These are phyloP conservation scores for Wickerhamiella cacticola DNA, from an alignment of 805 yeast species.

Conservation along the genomic window DNA sequence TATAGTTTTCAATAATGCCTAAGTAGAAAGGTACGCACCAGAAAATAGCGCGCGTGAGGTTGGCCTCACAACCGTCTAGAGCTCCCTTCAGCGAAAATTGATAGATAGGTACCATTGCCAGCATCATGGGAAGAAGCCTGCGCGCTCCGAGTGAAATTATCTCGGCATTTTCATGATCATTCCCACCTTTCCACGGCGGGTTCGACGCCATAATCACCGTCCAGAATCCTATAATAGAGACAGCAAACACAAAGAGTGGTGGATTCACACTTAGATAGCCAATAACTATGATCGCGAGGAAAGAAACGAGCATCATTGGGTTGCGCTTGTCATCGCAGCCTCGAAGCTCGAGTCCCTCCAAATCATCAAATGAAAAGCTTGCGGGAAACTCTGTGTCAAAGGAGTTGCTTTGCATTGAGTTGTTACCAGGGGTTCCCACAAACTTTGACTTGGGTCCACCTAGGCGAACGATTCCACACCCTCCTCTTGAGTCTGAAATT, in stretches of 20 bases:
- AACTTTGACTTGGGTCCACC: constrained; percentile 43
- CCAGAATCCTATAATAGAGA: constrained; percentile 66
- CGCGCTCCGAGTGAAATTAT: constrained; percentile 60
- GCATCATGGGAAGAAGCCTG: constrained; percentile 61
- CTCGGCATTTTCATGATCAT: constrained; percentile 45
- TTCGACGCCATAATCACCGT: constrained; percentile 71
- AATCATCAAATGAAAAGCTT: constrained; percentile 49
- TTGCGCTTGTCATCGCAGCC: constrained; percentile 65
- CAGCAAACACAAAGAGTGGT: constrained; percentile 49
- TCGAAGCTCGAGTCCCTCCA: constrained; percentile 27
- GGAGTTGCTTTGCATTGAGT: constrained; percentile 41
- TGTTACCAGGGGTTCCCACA: constrained; percentile 37
- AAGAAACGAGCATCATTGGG: constrained; percentile 43
- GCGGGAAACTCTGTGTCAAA: constrained; percentile 67
- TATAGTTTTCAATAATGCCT: constrained; percentile 72
- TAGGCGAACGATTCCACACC: constrained; percentile 55
- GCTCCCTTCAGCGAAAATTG: constrained; percentile 32
- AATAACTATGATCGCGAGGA: constrained; percentile 42
- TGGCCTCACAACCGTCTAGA: constrained; percentile 21
- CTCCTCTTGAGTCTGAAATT: constrained; percentile 62
- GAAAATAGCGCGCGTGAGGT: constrained; percentile 32
- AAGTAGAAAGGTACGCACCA: constrained; percentile 82
- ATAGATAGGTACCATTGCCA: constrained; percentile 64
- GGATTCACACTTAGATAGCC: constrained; percentile 40
- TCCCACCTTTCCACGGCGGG: constrained; percentile 39